Percentiles rank a stretch among this genome's conserved stretches.
phyloP scores from a whole-genome alignment of 192 early-diverging fungal genomes.

The Backusella morwellensis region DNA sequence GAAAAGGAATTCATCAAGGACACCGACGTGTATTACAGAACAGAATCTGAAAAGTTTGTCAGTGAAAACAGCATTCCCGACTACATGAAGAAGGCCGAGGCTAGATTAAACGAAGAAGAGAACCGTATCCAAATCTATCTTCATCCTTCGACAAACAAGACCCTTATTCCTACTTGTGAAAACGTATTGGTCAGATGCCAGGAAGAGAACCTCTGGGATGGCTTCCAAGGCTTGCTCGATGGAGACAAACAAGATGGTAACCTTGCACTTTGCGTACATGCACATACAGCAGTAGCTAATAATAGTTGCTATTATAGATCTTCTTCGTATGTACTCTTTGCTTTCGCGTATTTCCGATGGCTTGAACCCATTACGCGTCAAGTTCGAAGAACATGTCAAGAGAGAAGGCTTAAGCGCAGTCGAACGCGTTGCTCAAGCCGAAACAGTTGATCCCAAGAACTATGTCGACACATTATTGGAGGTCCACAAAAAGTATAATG shows the following conservation, averaged over 20 bases:
- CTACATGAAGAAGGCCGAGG: slow-evolving; percentile 94
- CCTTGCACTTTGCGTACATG: background rate
- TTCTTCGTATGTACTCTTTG: slow-evolving; percentile 65
- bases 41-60: slow-evolving; percentile 87
- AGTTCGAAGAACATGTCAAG: slow-evolving; percentile 78
- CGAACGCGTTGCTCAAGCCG: slow-evolving; percentile 48
- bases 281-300: background rate
- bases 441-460: slow-evolving; percentile 64
- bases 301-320: slow-evolving; percentile 49
- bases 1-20: slow-evolving; percentile 79
- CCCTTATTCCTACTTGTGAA: slow-evolving; percentile 81
- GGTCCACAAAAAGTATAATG: slow-evolving; percentile 85
- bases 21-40: slow-evolving; percentile 85
- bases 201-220: slow-evolving; percentile 75
- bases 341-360: slow-evolving; percentile 78
- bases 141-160: slow-evolving; percentile 75
- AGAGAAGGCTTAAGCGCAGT: slow-evolving; percentile 79
- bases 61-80: slow-evolving; percentile 88
- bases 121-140: slow-evolving; percentile 84
- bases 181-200: slow-evolving; percentile 85
- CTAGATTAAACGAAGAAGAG: slow-evolving; percentile 79
- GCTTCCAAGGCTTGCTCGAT: slow-evolving; percentile 89
- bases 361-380: slow-evolving; percentile 73
- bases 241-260: slow-evolving; percentile 75
- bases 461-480: slow-evolving; percentile 86